Evolutionary conservation across 2,329 filamentous ascomycete genomes (phyloP), one percentile per base, ranked within the genome.

Genomic region (Parafenestella ontariensis): DNA sequence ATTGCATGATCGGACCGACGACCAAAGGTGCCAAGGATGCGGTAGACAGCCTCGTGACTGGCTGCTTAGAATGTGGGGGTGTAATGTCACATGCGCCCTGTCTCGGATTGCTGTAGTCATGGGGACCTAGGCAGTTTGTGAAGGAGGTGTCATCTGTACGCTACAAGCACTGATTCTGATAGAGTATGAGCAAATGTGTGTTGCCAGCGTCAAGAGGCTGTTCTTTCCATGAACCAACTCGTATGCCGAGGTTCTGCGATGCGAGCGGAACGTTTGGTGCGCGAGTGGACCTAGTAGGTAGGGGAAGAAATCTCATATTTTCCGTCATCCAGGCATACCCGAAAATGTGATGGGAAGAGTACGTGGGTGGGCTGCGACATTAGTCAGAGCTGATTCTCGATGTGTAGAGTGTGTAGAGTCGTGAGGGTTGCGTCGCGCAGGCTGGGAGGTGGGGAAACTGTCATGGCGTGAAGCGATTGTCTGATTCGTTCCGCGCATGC

Each of bases 141-240:
- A 40, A 54, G 56, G 58, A 59, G 49, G 59, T 62, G 61, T 62
- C 61, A 64, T 60, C 61, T 56, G 61, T 64, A 49, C 59, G 40
- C 46, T 58, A 51, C 37, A 29, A 45, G 54, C 41, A 36, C 40
- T 44, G 33, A 47, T 34, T 21, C 37, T 40, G 24, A 34, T 46
- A 46, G 49, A 51, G 50, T 40, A 43, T 44, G 54, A 50, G 43
- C 31, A 50, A 13, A 13, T 23, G 42, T 43, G 41, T 40, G 50
- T 46, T 46, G 41, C 50, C 28, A 44, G 45, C 23, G 15, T 34
- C 13, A n/a, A 34, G 31, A 34, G 31, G 13, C 13, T 10, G 31
- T 34, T 34, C 31, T n/a, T 34, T 5, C 13, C 31, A 13, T 34
- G 15, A n/a, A 3, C 31, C 13, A 34, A 13, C 13, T 3, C 31